These are phyloP conservation scores for Aspergillus sp. DNA, from an alignment of 2,329 filamentous ascomycete genomes.

Conservation along the genomic window DNA sequence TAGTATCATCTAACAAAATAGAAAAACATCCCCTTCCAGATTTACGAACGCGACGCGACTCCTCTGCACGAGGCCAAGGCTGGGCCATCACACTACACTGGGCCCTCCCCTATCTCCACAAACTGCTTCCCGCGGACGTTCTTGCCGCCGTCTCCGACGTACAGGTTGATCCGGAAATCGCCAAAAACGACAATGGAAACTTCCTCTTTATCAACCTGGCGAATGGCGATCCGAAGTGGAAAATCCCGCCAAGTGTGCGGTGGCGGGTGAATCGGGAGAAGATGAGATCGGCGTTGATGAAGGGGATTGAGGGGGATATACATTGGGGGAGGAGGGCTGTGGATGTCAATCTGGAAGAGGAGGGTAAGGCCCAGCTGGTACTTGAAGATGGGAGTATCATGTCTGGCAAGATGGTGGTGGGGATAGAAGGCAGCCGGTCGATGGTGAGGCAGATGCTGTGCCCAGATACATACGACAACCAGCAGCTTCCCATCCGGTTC, in stretches of 20 bases:
- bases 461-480: conserved; percentile 17
- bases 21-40: conserved; percentile 23
- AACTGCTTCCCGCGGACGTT: conserved; percentile 14
- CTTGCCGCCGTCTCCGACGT: conserved; percentile 12
- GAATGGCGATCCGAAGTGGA: conserved; percentile 22
- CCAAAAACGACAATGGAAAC: conserved; percentile 18
- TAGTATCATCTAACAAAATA: conserved; percentile 1
- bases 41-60: conserved; percentile 25
- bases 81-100: conserved; percentile 24
- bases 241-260: conserved; percentile 22
- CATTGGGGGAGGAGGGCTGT: conserved; percentile 14
- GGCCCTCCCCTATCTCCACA: conserved; percentile 16
- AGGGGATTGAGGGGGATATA: conserved; percentile 17
- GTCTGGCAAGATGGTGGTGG: conserved; percentile 12
- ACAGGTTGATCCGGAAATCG: conserved; percentile 19
- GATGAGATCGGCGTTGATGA: conserved; percentile 12
- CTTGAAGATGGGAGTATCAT: conserved; percentile 8
- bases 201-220: conserved; percentile 25
- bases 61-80: conserved; percentile 18
- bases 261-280: conserved; percentile 24
- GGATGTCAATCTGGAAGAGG: conserved; percentile 3
- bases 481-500: conserved; percentile 15
- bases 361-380: conserved; percentile 1
- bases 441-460: conserved; percentile 16
- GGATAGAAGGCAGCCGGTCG: conserved; percentile 18